Base-by-base conservation (phyloP, 257 asterid genomes). In the Sherardia arvensis region DNA sequence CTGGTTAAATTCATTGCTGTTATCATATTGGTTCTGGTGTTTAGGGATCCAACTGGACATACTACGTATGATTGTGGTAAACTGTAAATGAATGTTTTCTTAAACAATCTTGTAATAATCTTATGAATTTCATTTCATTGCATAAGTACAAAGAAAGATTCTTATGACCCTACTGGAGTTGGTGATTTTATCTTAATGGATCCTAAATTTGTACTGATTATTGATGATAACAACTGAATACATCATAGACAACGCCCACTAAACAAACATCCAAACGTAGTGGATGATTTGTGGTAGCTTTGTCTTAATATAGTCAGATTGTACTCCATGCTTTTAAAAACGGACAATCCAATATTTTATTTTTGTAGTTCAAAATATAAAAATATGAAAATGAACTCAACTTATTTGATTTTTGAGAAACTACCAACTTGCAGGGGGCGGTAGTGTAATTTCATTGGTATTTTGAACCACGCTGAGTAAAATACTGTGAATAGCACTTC, bases 21-120 rank as follows among this genome's bases (percentile, higher is more conserved):
- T 17, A n/a, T 59, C 25, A 32, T 30, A 59, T 1, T n/a, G 63
- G 18, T 59, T 32, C 3, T n/a, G 47, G 4, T 59, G 63, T 32
- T 59, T 30, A 59, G 63, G 32, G 63, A 59, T 59, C 47, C 11
- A 32, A 30, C 14, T 59, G 63, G 47, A n/a, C 63, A 59, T 32
- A 8, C 63, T 29, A 59, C 30, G 9, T 30, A 59, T 59, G 63
- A 59, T 59, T 59, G 63, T 32, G 45, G 63, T 7, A 32, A 30
- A 30, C 48, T 59, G 26, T 59, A n/a, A 58, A 58, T 8, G 4
- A 15, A 14, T 3, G 21, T 3, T 43, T 3, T 15, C 21, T 14
- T 4, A 48, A 48, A 3, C 5, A 48, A 18, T 48, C 23, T 15
- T 14, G 5, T 43, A 43, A 17, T 15, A 3, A 43, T 3, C 51